Evolutionary conservation across 805 yeast species (phyloP), one percentile per base, ranked within the genome.

Genomic region (Yarrowia alimentaria): DNA sequence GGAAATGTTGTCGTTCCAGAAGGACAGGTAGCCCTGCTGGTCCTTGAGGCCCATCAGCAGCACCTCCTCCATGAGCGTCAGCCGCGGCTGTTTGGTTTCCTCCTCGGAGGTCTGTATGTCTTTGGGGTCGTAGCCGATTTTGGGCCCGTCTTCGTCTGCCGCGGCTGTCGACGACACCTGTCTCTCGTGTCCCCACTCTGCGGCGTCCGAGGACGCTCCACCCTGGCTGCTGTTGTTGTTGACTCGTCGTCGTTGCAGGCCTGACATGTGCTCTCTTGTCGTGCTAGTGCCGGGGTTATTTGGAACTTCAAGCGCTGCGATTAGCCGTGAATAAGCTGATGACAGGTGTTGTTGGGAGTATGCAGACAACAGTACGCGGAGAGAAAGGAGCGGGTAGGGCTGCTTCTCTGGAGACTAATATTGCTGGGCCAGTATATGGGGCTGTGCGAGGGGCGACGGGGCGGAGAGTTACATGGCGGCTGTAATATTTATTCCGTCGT

Each of bases 1-100:
- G 18, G 97, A 88, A 51, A 93, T 90, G 68, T 88, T 90, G 68
- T 93, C 99, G 65, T 93, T 93, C 99, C 99, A 93, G 69, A 93
- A 93, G 21, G 96, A 88, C 35, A 93, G 73, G 66, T 91, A 89
- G 10, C 99, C 99, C 68, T 93, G 98, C 60, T 85, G 85, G 68
- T 93, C 98, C 63, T 91, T 90, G 57, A 93, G 75, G 5, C 99
- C 99, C 72, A 93, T 77, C 56, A 93, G 75, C 57, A 93, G 72
- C 6, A 93, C 96, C 68, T 93, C 99, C 68, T 93, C 99, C 96
- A 93, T 89, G 58, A 93, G 70, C 0, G 99, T 93, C 58, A 93
- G 73, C 33, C 80, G 71, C 1, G 99, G 99, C 53, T 75, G 64
- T 52, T 65, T 69, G 12, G 65, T 65, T 53, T 75, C 77, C 52